Conservation (phyloP, 371 early-diverging fungal genomes). For the Hamiltosporidium tvaerminnensis region DNA sequence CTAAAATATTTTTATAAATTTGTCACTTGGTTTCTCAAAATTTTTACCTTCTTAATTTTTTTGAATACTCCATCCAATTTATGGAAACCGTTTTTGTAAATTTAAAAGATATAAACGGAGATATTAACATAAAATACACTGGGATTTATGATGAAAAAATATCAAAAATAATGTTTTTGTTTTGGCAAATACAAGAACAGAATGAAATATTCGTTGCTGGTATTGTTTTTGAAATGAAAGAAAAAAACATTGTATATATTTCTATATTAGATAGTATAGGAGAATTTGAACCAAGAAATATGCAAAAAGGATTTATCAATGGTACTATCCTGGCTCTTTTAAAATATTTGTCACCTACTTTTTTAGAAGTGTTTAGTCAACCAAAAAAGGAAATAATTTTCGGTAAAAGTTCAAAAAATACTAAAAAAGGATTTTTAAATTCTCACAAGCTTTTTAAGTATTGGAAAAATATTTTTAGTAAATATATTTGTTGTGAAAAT, state of each 20-base stretch:
- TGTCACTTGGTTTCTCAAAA: no score
- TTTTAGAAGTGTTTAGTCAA: neutral
- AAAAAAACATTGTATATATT: neutral
- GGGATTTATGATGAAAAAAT: no score
- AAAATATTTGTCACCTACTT: neutral
- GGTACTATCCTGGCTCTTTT: neutral
- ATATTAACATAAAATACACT: no score
- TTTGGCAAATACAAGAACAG: neutral
- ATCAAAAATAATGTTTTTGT: no score
- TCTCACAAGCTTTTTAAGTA: neutral
- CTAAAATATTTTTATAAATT: no score
- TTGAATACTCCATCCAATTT: no score
- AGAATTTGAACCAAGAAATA: neutral
- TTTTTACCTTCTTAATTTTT: no score
- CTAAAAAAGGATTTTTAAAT: neutral
- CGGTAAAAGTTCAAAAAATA: constrained; percentile 1
- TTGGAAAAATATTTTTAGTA: neutral
- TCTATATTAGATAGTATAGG: neutral
- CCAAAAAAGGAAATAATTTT: constrained; percentile 1
- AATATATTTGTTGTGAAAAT: no score
- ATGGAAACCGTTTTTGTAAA: no score
- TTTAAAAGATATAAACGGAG: no score
- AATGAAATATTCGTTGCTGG: neutral
- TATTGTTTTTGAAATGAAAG: neutral
- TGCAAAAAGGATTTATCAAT: neutral